These are phyloP conservation scores for Spathaspora girioi DNA, from an alignment of 805 yeast species.

Conservation along the genomic window DNA sequence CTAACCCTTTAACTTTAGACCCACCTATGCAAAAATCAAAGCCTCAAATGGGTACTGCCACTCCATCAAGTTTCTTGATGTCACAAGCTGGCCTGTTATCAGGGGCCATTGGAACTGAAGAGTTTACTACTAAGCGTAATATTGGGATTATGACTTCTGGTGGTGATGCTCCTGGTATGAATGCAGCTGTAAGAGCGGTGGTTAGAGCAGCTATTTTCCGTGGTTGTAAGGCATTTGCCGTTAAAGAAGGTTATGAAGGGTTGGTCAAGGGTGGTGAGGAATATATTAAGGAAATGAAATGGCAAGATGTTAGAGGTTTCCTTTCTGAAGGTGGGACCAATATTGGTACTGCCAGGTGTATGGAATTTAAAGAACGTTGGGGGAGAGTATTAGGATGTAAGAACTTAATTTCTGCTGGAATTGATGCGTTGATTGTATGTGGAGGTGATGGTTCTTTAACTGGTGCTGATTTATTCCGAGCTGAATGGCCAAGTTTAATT, in stretches of 20 bases:
- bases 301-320: slow-evolving; percentile 97
- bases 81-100: slow-evolving; percentile 4
- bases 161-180: slow-evolving; percentile 99
- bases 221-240: slow-evolving; percentile 88
- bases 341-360: slow-evolving; percentile 94
- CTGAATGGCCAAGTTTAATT: slow-evolving; percentile 90
- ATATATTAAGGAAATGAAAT: slow-evolving; percentile 68
- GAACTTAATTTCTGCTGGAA: slow-evolving; percentile 81
- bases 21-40: slow-evolving; percentile 36
- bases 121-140: slow-evolving; percentile 36
- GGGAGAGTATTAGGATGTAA: slow-evolving; percentile 84
- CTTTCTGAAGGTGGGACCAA: slow-evolving; percentile 90
- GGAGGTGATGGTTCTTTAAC: slow-evolving; percentile 99
- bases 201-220: slow-evolving; percentile 86
- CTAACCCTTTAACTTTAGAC: slow-evolving; percentile 52
- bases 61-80: slow-evolving; percentile 15
- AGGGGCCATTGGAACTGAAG: slow-evolving; percentile 19
- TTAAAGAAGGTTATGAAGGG: slow-evolving; percentile 94
- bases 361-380: slow-evolving; percentile 76
- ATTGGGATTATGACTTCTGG: slow-evolving; percentile 98
- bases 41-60: slow-evolving; percentile 7
- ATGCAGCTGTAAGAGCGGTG: slow-evolving; percentile 92
- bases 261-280: slow-evolving; percentile 79
- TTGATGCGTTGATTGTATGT: slow-evolving; percentile 92
- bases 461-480: slow-evolving; percentile 92